Percentiles rank a stretch among this genome's conserved stretches.
Conservation (phyloP, 768 basidiomycete genomes). For the Termitomyces sp. region DNA sequence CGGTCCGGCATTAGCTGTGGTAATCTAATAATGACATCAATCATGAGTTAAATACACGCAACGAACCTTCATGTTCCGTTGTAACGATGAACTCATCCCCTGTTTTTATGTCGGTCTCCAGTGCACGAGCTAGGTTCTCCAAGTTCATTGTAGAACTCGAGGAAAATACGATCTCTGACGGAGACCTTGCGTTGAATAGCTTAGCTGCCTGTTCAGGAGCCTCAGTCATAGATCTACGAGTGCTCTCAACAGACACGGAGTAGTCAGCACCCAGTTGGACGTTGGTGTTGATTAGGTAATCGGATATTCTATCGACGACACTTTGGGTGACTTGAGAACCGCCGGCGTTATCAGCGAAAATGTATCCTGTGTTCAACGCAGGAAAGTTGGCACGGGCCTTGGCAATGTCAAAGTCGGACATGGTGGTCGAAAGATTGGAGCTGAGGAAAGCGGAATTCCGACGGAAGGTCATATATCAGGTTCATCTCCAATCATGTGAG, state of each 20-base stretch:
- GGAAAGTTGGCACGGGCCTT: constrained; percentile 60
- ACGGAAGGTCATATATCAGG: not conserved
- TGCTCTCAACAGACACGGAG: constrained; percentile 47
- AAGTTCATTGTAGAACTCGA: constrained; percentile 62
- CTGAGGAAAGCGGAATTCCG: not conserved
- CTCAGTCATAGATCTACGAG: constrained; percentile 38
- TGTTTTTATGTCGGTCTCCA: constrained; percentile 46
- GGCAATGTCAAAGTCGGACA: constrained; percentile 36
- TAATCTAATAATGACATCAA: not conserved
- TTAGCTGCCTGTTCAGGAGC: constrained; percentile 47
- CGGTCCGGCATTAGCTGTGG: constrained; percentile 61
- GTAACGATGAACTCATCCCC: constrained; percentile 79
- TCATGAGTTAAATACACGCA: not conserved
- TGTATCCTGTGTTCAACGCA: constrained; percentile 48
- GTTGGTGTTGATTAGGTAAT: constrained; percentile 69
- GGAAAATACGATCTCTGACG: constrained; percentile 62
- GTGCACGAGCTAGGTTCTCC: constrained; percentile 60
- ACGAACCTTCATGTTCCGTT: constrained; percentile 71
- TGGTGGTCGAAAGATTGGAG: not conserved
- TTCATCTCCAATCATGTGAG: not conserved
- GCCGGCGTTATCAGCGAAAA: constrained; percentile 75
- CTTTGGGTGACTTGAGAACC: constrained; percentile 57
- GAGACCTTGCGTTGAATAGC: constrained; percentile 59
- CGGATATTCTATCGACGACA: constrained; percentile 54
- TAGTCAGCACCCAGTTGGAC: constrained; percentile 73